Evolutionary conservation across 768 basidiomycete genomes (phyloP).

Genomic region (Tulasnella sp.): DNA sequence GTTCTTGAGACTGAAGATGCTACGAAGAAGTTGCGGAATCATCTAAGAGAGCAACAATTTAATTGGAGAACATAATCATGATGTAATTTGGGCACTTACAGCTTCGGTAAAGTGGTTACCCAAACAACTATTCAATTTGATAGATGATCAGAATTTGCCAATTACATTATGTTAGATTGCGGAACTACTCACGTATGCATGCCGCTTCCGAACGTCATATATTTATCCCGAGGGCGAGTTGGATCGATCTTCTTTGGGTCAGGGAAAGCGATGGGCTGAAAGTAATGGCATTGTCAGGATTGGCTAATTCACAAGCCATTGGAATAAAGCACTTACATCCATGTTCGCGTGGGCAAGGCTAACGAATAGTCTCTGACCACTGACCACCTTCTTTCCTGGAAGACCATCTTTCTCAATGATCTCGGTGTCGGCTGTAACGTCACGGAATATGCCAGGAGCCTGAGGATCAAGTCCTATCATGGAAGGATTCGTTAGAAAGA

Average conservation of each 20-base stretch:
- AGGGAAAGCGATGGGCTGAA: background rate
- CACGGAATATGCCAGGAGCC: conserved; percentile 10
- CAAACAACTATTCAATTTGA: conserved; percentile 4
- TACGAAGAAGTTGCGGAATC: conserved; percentile 17
- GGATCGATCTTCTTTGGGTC: conserved; percentile 10
- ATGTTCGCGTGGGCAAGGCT: conserved; percentile 4
- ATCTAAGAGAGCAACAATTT: background rate
- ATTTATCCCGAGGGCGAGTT: background rate
- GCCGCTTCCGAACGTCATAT: conserved; percentile 6
- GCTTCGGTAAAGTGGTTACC: conserved; percentile 21
- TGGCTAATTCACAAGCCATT: background rate
- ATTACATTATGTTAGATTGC: background rate
- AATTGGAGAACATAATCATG: too few relatives aligned
- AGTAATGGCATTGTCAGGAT: background rate
- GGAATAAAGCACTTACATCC: background rate
- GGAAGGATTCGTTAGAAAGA: conserved; percentile 9
- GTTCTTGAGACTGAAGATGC: conserved; percentile 29
- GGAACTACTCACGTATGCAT: background rate
- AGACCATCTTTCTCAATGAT: conserved; percentile 1
- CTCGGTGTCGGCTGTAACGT: conserved; percentile 1
- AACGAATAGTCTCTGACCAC: conserved; percentile 9
- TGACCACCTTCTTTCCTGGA: background rate
- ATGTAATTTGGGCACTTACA: conserved; percentile 26
- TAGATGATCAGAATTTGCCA: background rate
- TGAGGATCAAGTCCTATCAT: conserved; percentile 17